Conservation (phyloP, 495 filamentous ascomycete genomes). For the Penicillium ucsense region DNA sequence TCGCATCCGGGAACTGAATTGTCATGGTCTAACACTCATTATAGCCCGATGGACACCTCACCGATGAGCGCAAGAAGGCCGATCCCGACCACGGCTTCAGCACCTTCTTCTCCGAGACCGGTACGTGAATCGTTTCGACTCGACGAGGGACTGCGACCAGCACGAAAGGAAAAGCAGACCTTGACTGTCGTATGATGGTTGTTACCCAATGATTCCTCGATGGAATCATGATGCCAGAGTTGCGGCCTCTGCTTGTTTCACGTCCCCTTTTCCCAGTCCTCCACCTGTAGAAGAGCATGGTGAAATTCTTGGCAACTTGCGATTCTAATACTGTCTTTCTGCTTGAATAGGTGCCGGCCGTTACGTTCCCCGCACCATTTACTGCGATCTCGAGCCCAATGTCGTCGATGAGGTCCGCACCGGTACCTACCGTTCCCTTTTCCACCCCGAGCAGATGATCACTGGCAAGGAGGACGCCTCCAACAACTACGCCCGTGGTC, state of each 20-base stretch:
- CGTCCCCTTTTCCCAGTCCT: background rate
- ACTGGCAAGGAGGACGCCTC: conserved; percentile 99
- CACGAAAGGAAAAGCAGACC: background rate
- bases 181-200: too few species aligned
- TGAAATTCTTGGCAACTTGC: background rate
- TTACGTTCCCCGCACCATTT: conserved; percentile 98
- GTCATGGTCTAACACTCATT: conserved; percentile 13
- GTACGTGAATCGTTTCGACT: conserved; percentile 41
- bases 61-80: conserved; percentile 93
- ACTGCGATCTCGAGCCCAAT: conserved; percentile 99
- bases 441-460: conserved; percentile 99
- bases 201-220: too few species aligned
- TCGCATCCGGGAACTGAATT: conserved; percentile 7
- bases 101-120: conserved; percentile 99
- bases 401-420: conserved; percentile 99
- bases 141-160: background rate
- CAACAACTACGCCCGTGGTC: conserved; percentile 98
- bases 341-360: conserved; percentile 75
- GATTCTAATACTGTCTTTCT: conserved; percentile 12
- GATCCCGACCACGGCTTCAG: conserved; percentile 97
- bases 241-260: background rate
- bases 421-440: conserved; percentile 87
- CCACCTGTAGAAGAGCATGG: background rate
- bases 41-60: conserved; percentile 97
- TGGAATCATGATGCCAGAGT: too few species aligned